Evolutionary conservation across 495 filamentous ascomycete genomes (phyloP).

Genomic region (Aspergillus taichungensis): DNA sequence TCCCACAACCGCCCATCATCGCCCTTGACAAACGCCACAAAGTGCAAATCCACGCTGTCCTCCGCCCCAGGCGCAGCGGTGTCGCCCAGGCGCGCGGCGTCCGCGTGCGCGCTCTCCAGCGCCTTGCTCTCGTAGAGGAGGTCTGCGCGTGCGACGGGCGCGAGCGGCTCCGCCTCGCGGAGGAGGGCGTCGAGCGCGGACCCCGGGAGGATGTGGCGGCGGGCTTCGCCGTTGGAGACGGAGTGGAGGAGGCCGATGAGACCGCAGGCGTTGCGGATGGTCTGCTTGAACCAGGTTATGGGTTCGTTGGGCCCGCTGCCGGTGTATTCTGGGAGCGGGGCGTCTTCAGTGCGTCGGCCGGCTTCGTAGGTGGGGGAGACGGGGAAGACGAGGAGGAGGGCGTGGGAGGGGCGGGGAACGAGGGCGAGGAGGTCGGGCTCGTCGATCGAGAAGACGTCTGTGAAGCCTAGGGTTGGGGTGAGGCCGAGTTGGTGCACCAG

Average conservation of each 20-base stretch:
- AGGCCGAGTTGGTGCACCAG: slow-evolving; percentile 72
- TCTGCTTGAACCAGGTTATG: slow-evolving; percentile 85
- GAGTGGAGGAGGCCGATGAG: slow-evolving; percentile 75
- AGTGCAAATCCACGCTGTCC: slow-evolving; percentile 68
- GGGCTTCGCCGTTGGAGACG: slow-evolving; percentile 52
- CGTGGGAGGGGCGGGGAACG: slow-evolving; percentile 73
- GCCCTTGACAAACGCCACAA: slow-evolving; percentile 77
- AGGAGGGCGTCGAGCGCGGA: slow-evolving; percentile 42
- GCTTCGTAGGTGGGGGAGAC: slow-evolving; percentile 62
- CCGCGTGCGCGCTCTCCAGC: slow-evolving; percentile 63
- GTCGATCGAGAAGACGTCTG: slow-evolving; percentile 78
- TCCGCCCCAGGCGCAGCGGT: slow-evolving; percentile 59
- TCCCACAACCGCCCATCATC: slow-evolving; percentile 69
- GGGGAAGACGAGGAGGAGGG: slow-evolving; percentile 80
- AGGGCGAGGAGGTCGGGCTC: slow-evolving; percentile 71
- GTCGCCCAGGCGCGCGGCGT: slow-evolving; percentile 63
- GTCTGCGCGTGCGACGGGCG: slow-evolving; percentile 50
- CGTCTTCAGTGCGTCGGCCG: slow-evolving; percentile 56
- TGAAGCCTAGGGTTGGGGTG: slow-evolving; percentile 53
- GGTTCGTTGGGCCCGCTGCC: slow-evolving; percentile 46
- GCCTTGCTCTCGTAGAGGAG: slow-evolving; percentile 64
- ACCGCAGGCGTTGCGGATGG: slow-evolving; percentile 81
- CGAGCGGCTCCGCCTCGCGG: slow-evolving; percentile 31
- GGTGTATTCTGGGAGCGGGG: slow-evolving; percentile 39
- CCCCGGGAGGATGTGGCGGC: slow-evolving; percentile 30